Evolutionary conservation across 768 basidiomycete genomes (phyloP), one percentile per base, ranked within the genome.

Genomic region (Boletellus ananas): DNA sequence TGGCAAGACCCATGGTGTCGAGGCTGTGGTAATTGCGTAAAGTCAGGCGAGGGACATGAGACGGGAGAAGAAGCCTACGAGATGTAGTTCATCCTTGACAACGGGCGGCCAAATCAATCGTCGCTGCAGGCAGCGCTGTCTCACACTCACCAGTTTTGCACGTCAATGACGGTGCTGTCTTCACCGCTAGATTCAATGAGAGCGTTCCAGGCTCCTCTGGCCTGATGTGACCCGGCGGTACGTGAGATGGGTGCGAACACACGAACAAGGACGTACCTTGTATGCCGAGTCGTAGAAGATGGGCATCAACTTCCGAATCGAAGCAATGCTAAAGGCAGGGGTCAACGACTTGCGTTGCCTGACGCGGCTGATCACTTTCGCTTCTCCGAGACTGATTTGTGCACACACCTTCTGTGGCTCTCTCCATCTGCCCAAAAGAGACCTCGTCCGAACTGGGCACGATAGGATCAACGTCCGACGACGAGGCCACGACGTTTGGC

Each of bases 1-100:
- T 81, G 10, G 80, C 80, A 34, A 83, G 77, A 17, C 81, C 81
- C 37, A 84, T 72, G 3, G 74, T 72, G 56, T 84, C 83, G 8
- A 84, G 66, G 8, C 80, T 81, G 23, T 6, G 16, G 7, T 4
- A 10, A 33, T 3, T n/a, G 14, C 0, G 3, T 41, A 2, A 12
- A 18, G 21, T 4, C 5, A 29, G 27, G n/a, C n/a, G n/a, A n/a
- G n/a, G n/a, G n/a, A 42, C 18, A 11, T 6, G 25, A 1, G 25
- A 37, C 1, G 11, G 16, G 20, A 23, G 16, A 29, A 14, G 36
- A 13, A 18, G 1, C 67, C 14, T 48, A 70, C 69, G 70, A 70
- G 6, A 70, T 47, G 31, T 62, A 44, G 43, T 70, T 71, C 70
- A 69, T 68, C 70, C 62, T 62, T 39, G 18, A 43, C 29, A 13